Base-by-base conservation (phyloP, 1,284 basidiomycete species). In the Ganoderma resinaceum region DNA sequence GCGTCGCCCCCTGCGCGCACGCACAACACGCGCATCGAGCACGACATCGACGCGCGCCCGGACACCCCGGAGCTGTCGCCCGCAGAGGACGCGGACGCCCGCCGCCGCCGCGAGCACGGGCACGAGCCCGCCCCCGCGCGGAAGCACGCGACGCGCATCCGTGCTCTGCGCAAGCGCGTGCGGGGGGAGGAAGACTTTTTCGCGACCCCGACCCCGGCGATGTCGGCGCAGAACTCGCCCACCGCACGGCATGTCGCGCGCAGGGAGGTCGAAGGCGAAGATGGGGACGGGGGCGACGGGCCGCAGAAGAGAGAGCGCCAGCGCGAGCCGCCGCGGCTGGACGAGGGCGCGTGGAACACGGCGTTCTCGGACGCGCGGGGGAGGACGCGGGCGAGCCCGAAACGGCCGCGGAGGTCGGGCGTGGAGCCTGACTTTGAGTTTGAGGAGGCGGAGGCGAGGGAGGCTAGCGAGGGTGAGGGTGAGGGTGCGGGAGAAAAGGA, bases 311-410 rank as follows among this genome's bases (percentile, higher is more conserved):
- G 26, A 53, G 49, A 61, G 53, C 43, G 66, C n/a, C 55, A 61
- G 53, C 43, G 66, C n/a, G 69, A 72, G 55, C 76, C 72, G 0
- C 74, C 75, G 31, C 66, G 73, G 6, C 65, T 76, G n/a, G 69
- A 70, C 14, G 74, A 77, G 35, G 76, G 77, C 23, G 69, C 74
- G 8, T 76, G 71, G 61, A 76, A 74, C 55, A 75, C 66, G 49
- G 75, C 76, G 26, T 72, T 78, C 42, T 71, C 73, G 2, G 74
- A 76, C 43, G 57, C 62, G 8, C 35, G 65, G 4, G 74, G 72
- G 2, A 64, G 66, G 16, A n/a, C 69, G 7, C 74, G 65, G 26
- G 68, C 70, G 60, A 61, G 62, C 35, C 59, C 61, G 0, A 20
- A n/a, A 6, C 69, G 70, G 1, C 68, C 59, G 38, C 38, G 55